Evolutionary conservation across 306 rosid species (phyloP).

Genomic region (Citrullus colocynthis): DNA sequence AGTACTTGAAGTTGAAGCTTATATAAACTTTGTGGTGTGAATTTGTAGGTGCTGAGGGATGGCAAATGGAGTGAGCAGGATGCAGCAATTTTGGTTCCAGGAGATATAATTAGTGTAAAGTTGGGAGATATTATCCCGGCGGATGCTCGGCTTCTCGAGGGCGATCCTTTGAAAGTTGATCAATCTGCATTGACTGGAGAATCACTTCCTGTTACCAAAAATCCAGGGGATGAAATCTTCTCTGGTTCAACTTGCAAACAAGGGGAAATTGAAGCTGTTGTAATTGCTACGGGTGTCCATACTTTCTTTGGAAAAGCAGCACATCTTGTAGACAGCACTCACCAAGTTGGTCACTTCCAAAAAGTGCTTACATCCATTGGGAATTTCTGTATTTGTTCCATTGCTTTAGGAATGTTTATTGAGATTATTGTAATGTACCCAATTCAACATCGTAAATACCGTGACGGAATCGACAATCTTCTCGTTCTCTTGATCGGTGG

Average conservation of each 20-base stretch:
- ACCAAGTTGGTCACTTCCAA: conserved; percentile 96
- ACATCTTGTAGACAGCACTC: conserved; percentile 90
- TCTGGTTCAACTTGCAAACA: conserved; percentile 96
- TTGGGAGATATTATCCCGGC: conserved; percentile 91
- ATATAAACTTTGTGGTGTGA: no score
- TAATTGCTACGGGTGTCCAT: conserved; percentile 93
- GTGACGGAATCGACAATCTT: conserved; percentile 88
- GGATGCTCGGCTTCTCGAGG: conserved; percentile 99
- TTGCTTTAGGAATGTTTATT: conserved; percentile 75
- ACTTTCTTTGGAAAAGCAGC: conserved; percentile 97
- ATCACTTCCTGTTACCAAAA: conserved; percentile 75
- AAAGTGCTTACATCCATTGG: conserved; percentile 82
- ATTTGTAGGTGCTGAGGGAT: conserved; percentile 72
- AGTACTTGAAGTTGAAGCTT: no score
- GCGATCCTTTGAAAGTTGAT: conserved; percentile 79
- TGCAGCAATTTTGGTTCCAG: conserved; percentile 92
- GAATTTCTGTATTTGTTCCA: conserved; percentile 89
- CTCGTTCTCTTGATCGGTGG: conserved; percentile 95
- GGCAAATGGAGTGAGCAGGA: conserved; percentile 82
- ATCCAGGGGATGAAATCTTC: conserved; percentile 88
- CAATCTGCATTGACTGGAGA: conserved; percentile 95
- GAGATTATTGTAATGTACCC: conserved; percentile 95
- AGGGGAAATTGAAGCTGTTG: conserved; percentile 94
- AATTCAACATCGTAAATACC: conserved; percentile 70
- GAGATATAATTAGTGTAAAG: conserved; percentile 80